Percentiles rank a stretch among this genome's conserved stretches.
Evolutionary conservation across 2,329 filamentous ascomycete genomes (phyloP).

Genomic region (Colletotrichum sp.): DNA sequence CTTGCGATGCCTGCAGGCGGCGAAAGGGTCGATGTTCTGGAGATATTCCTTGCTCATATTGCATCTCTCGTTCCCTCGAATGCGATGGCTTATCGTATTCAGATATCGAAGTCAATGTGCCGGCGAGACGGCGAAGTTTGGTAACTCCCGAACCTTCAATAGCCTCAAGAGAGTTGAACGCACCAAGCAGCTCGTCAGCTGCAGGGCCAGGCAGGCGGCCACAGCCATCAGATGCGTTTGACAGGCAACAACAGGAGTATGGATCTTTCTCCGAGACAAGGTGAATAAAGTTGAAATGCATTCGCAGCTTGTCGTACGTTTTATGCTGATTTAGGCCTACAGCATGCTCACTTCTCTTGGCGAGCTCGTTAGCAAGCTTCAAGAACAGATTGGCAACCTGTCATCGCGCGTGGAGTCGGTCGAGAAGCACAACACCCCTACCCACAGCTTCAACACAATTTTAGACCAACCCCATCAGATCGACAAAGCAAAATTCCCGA

Average conservation of each 20-base stretch:
- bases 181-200: not conserved
- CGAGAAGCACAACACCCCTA: not conserved
- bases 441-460: not conserved
- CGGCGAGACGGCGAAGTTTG: not conserved
- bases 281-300: not conserved
- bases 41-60: constrained; percentile 23
- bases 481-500: not conserved
- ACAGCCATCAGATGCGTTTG: not conserved
- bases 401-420: not conserved
- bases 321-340: not conserved
- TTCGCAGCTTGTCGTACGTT: not conserved
- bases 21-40: constrained; percentile 27
- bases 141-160: not conserved
- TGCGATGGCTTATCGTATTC: constrained; percentile 12
- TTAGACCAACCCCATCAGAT: not conserved
- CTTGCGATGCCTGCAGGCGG: constrained; percentile 25
- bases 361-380: not conserved
- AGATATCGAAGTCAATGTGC: not conserved
- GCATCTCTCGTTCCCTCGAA: constrained; percentile 8
- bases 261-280: not conserved
- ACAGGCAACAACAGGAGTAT: not conserved
- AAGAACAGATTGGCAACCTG: not conserved
- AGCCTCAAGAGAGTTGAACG: not conserved
- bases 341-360: not conserved
- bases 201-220: not conserved